Base-by-base conservation (phyloP, 306 rosid species). In the Myrica gale region DNA sequence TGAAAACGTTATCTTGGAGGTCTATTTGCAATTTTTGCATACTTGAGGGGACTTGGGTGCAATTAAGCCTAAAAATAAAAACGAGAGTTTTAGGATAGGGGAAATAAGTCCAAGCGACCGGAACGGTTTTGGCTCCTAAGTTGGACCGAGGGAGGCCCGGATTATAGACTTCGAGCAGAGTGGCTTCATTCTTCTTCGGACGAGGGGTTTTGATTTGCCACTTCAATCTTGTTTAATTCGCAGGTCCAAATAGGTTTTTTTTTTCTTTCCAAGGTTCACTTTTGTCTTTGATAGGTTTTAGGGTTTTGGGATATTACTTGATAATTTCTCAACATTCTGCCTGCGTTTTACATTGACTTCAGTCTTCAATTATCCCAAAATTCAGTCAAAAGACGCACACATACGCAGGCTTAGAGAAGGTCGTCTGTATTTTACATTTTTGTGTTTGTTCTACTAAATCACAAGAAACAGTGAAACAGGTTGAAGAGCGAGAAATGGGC, bases 401-500 rank as follows among this genome's bases (percentile, higher is more conserved):
- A 46, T 10, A 8, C 11, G 50, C 11, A 9, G 0, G 3, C 37
- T 32, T 12, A 52, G 17, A 1, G 17, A 17, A 52, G 57, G 15
- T 52, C 12, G 16, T 19, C 0, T 52, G 20, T 16, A 4, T 19
- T 52, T 4, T 52, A 52, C 21, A 52, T n/a, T 52, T 52, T 52
- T 8, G 17, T 52, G 57, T 13, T 52, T 52, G 57, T 15, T 15
- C n/a, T 52, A 13, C n/a, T 52, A 13, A 52, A 52, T 52, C 57
- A 52, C 57, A 52, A 15, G 6, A 6, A 52, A 16, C 19, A 52
- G 57, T 52, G 57, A 17, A 52, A 52, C 57, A 52, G 57, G 57
- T 52, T 52, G 57, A 52, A 12, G 68, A 61, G 52, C 17, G 67
- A 41, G 70, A 43, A 48, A 94, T 91, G 98, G 90, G 82, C 58